Conservation (phyloP, 75 land plant genomes). For the Picea glauca region DNA sequence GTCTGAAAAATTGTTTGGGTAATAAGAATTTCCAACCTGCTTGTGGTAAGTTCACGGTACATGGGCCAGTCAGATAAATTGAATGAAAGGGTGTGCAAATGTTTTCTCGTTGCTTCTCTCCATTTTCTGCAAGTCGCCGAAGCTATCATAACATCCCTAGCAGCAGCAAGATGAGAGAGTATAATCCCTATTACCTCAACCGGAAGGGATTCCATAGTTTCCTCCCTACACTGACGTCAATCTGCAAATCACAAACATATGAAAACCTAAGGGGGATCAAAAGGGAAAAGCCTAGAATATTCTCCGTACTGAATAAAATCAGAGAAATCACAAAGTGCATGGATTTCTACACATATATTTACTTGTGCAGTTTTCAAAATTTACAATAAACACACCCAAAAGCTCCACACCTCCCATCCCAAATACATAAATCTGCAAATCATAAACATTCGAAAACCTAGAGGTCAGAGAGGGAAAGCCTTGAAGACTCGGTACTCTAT, state of each 20-base stretch:
- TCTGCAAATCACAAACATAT: not conserved
- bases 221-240: not conserved
- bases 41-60: constrained; percentile 44
- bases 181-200: constrained; percentile 90
- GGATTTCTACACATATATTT: not conserved
- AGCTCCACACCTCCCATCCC: not conserved
- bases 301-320: not conserved
- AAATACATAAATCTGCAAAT: not conserved
- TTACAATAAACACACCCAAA: not conserved
- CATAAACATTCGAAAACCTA: not conserved
- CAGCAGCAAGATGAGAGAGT: constrained; percentile 60
- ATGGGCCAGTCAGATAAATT: constrained; percentile 58
- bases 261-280: not conserved
- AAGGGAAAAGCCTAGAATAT: not conserved
- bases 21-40: constrained; percentile 62
- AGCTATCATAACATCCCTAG: constrained; percentile 75
- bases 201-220: constrained; percentile 65
- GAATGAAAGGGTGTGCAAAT: constrained; percentile 62
- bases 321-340: not conserved
- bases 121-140: constrained; percentile 79
- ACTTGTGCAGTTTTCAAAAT: not conserved
- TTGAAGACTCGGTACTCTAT: not conserved
- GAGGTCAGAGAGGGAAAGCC: not conserved
- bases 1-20: constrained; percentile 86
- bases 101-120: constrained; percentile 62